Evolutionary conservation across 129 eudicot genomes (phyloP), one percentile per base, ranked within the genome.

Genomic region (Arctium lappa): DNA sequence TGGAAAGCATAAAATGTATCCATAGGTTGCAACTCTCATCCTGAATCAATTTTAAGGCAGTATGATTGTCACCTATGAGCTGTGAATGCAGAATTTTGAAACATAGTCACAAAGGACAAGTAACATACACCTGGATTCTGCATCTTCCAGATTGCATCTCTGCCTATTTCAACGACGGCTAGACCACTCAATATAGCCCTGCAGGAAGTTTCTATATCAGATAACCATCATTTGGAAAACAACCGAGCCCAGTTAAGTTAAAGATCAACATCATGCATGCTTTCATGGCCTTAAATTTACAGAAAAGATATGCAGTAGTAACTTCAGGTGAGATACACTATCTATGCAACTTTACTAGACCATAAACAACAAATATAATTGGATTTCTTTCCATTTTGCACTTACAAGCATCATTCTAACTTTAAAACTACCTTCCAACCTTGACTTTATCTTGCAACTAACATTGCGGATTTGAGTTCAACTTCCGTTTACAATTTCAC

Each of bases 61-160:
- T 1, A n/a, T 4, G 44, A 13, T 16, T n/a, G 27, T 48, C 50
- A 34, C 12, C 31, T 72, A 27, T 46, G 75, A 80, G 69, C 48
- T n/a, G 22, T 80, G 71, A 50, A 50, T 72, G 72, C 75, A 40
- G 38, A 40, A 7, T 7, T 12, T 40, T 40, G 39, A 80, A 53
- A 76, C 40, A 68, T 60, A 12, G 39, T 18, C 1, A 18, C 69
- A 78, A 56, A 62, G 76, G 40, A 73, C 72, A 40, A 79, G 80
- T 73, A 84, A 84, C 84, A 79, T 84, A 84, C 87, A 79, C 87
- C 87, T 39, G 87, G 34, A 84, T 84, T 84, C 42, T 79, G 87
- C 80, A 33, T 79, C 76, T 65, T 84, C 87, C 87, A 84, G 65
- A 84, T 79, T 73, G 53, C 69, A 84, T 84, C 87, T 84, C 87